Base-by-base conservation (phyloP, 78 protist genomes). In the Cavenderia fasciculata region DNA sequence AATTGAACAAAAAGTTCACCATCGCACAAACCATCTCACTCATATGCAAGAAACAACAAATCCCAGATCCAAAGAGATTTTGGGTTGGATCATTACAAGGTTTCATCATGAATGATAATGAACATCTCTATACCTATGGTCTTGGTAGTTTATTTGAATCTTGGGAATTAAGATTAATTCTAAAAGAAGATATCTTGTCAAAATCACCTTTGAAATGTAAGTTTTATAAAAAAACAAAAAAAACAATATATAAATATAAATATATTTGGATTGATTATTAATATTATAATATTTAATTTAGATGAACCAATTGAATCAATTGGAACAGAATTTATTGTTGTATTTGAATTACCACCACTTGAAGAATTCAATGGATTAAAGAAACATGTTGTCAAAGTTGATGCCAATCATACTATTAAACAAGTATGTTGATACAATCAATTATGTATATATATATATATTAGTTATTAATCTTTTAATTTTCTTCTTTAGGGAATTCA, bases 21-120 rank as follows among this genome's bases (percentile, higher is more conserved):
- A 27, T 78, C 38, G 12, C 74, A 25, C 87, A 78, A 40, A 65
- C 87, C n/a, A 78, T 78, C 27, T n/a, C 38, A 25, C 56, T 78
- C 27, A 78, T 78, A 34, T 78, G 87, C 36, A 78, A 78, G 66
- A 78, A 78, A 52, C 87, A 78, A 65, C 68, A 43, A 68, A 65
- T 78, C 27, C 87, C 87, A 6, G 87, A 78, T 78, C 87, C 87
- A 78, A 78, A 78, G 41, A 78, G 87, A 78, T 78, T 78, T n/a
- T 78, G 87, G 87, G 65, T 78, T 66, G 87, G 87, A 18, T 65
- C 76, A 44, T 25, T 78, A 51, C 87, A 78, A 65, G 87, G 87
- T 16, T 78, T 78, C 27, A 78, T 78, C 7, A 65, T 78, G 87
- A 78, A 38, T 62, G 87, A 78, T 23, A 56, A 62, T 65, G 87